Percentiles rank a stretch among this genome's conserved stretches.
phyloP scores from a whole-genome alignment of 164 flowering plant species.

The Stephania cephalantha region DNA sequence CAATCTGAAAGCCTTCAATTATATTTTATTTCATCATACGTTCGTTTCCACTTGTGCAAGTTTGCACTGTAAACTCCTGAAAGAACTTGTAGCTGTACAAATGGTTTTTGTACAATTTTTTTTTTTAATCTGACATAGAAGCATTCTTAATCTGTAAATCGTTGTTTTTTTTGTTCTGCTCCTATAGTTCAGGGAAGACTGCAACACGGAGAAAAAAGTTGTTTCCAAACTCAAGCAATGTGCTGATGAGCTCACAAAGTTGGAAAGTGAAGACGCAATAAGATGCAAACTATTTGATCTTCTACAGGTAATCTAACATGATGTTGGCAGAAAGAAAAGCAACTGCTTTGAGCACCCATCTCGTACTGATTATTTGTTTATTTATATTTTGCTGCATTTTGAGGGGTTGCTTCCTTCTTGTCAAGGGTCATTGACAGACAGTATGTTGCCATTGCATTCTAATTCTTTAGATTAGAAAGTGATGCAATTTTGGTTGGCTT shows the following conservation, averaged over 20 bases:
- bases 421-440: not conserved
- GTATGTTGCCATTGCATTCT: not conserved
- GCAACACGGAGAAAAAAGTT: slow-evolving; percentile 88
- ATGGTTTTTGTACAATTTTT: not conserved
- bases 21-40: too few relatives aligned
- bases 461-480: not conserved
- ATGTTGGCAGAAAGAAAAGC: not conserved
- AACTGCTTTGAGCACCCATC: not conserved
- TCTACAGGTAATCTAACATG: slow-evolving; percentile 42
- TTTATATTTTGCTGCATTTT: not conserved
- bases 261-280: slow-evolving; percentile 55
- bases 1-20: not conserved
- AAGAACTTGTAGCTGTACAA: not conserved
- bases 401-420: not conserved
- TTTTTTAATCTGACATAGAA: too few relatives aligned
- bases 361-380: not conserved
- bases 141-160: too few relatives aligned
- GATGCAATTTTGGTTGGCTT: slow-evolving; percentile 12
- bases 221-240: slow-evolving; percentile 59
- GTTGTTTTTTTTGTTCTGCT: slow-evolving; percentile 6
- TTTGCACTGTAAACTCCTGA: not conserved
- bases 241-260: slow-evolving; percentile 41
- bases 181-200: slow-evolving; percentile 80
- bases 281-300: slow-evolving; percentile 68
- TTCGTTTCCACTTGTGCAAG: not conserved